Base-by-base conservation (phyloP, 129 eudicot genomes). In the Artemisia annua region DNA sequence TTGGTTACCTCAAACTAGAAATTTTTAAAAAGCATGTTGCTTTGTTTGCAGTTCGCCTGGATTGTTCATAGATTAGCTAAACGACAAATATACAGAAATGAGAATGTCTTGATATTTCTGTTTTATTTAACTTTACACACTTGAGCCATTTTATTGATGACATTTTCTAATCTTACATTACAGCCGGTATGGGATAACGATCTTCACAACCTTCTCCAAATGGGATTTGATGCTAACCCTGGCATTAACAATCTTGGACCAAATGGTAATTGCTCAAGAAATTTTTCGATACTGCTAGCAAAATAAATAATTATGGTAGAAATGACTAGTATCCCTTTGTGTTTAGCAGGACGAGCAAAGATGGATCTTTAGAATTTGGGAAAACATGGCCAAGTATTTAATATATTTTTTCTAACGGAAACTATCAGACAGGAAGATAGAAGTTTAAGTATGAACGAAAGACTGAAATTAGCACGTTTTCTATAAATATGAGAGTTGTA, bases 101-200 rank as follows among this genome's bases (percentile, higher is more conserved):
- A 1, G 44, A 39, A 39, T 39, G 44, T 39, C 44, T 39, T 39
- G 1, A 39, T 39, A 52, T 52, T 52, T 52, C n/a, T 12, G n/a
- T 52, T 52, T 16, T 52, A 1, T 2, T 52, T 52, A 52, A 14
- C 57, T 52, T 52, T 39, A 39, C 44, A 39, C 44, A 1, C 44
- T n/a, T 39, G 7, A 39, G 44, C 44, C 44, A 39, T 39, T 39
- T 1, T 39, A 39, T 6, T 39, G 28, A 68, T 32, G 35, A 13
- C 22, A 32, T 32, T 49, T 71, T 53, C 19, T 78, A 6, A 69
- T 18, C 15, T 18, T 75, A 62, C 44, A 52, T 52, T 5, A 12
- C 70, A 78, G 98, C 72, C 69, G 53, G 75, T 82, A 63, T 92
- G 98, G 98, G 96, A 92, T 72, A 76, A 71, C 62, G 98, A 92